phyloP scores from a whole-genome alignment of 2,329 filamentous ascomycete species.

The Magnaporthales sp. region DNA sequence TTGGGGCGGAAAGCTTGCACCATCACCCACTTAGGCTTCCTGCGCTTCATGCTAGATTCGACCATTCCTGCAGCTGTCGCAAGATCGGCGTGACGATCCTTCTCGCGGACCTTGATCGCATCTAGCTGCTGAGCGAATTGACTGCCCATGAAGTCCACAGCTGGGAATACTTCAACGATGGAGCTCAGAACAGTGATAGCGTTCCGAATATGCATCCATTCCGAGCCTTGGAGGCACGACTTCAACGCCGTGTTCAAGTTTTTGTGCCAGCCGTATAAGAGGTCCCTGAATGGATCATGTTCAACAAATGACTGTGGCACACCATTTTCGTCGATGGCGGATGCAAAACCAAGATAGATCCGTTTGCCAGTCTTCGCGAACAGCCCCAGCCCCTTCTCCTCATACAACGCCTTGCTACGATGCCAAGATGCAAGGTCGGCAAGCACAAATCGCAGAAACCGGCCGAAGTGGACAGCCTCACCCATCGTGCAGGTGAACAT shows the following conservation, averaged over 20 bases:
- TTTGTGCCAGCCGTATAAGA: constrained; percentile 87
- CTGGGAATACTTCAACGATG: constrained; percentile 75
- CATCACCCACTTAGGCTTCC: constrained; percentile 61
- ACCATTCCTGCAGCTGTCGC: constrained; percentile 66
- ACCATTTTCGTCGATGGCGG: constrained; percentile 59
- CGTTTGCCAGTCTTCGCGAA: constrained; percentile 34
- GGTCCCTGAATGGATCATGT: constrained; percentile 76
- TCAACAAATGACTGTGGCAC: constrained; percentile 66
- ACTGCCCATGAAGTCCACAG: constrained; percentile 78
- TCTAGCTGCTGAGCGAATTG: constrained; percentile 56
- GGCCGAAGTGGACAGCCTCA: constrained; percentile 87
- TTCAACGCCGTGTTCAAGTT: constrained; percentile 73
- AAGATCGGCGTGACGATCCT: constrained; percentile 60
- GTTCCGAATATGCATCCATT: constrained; percentile 98
- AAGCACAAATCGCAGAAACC: constrained; percentile 76
- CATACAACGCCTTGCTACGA: constrained; percentile 63
- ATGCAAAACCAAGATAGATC: constrained; percentile 69
- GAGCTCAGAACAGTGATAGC: constrained; percentile 83
- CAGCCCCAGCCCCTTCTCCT: constrained; percentile 72
- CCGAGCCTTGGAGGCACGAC: constrained; percentile 68
- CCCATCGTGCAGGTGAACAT: constrained; percentile 86
- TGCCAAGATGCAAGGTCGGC: constrained; percentile 82
- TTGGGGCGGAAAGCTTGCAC: constrained; percentile 65
- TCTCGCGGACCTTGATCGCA: constrained; percentile 55
- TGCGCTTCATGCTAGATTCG: constrained; percentile 59